A percentile compares a stretch with the other conserved stretches of the same genome.
Conservation (phyloP, 1,284 basidiomycete species). For the Exsudoporus floridanus region DNA sequence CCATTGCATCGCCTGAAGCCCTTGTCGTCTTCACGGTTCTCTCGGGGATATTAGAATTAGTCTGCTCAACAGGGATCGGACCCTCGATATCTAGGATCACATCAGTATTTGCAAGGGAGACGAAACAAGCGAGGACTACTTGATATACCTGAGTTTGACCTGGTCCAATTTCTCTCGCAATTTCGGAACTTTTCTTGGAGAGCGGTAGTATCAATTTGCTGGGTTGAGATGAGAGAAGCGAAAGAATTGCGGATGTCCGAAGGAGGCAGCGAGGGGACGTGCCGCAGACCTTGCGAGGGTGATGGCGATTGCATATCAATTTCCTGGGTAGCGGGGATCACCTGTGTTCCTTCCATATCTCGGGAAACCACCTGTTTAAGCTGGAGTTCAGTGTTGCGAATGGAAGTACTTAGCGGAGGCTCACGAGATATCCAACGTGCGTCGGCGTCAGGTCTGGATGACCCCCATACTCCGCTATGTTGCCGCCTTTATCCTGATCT, state of each 20-base stretch:
- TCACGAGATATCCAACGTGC: constrained; percentile 57
- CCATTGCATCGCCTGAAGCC: neutral
- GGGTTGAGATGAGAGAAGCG: constrained; percentile 28
- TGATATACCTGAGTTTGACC: constrained; percentile 46
- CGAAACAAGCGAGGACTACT: constrained; percentile 37
- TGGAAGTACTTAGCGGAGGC: constrained; percentile 9
- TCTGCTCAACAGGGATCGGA: constrained; percentile 31
- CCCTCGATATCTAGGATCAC: constrained; percentile 45
- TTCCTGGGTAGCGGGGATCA: constrained; percentile 35
- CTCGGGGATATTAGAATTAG: neutral
- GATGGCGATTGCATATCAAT: constrained; percentile 29
- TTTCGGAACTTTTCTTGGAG: constrained; percentile 41
- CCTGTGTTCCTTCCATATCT: constrained; percentile 48
- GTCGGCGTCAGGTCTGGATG: constrained; percentile 52
- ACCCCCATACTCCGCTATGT: constrained; percentile 49
- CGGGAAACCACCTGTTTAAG: constrained; percentile 20
- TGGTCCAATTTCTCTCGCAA: constrained; percentile 12
- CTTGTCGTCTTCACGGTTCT: neutral
- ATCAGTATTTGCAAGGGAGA: neutral
- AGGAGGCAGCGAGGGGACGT: constrained; percentile 35
- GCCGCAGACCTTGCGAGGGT: constrained; percentile 7
- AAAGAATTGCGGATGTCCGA: constrained; percentile 36
- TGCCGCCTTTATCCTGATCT: constrained; percentile 27
- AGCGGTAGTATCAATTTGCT: constrained; percentile 42
- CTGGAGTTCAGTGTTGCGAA: neutral